Percentiles rank a stretch among this genome's conserved stretches.
Evolutionary conservation across 208 protist species (phyloP).

Genomic region (Acanthamoeba healyi): DNA sequence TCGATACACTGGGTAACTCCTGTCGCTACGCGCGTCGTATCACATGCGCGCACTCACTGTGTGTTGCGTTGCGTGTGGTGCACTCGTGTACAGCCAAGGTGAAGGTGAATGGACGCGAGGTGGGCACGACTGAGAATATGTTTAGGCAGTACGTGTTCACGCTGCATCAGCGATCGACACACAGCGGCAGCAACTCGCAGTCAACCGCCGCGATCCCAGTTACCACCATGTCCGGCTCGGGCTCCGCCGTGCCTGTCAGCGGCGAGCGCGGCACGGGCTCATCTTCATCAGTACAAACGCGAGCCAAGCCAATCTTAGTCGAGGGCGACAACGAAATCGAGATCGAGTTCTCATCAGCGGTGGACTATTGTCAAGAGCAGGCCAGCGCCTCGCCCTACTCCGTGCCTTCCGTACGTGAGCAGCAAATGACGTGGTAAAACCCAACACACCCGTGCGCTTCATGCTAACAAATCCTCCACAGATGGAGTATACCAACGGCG

Average conservation of each 20-base stretch:
- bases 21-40: not conserved
- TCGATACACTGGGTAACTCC: constrained; percentile 23
- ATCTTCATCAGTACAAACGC: not conserved
- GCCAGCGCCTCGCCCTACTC: constrained; percentile 29
- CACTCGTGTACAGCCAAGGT: not conserved
- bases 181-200: not conserved
- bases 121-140: constrained; percentile 56
- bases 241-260: not conserved
- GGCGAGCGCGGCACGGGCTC: not conserved
- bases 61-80: not conserved
- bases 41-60: not conserved
- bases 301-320: constrained; percentile 26
- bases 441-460: too few species aligned
- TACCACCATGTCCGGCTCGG: constrained; percentile 7
- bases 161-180: constrained; percentile 18
- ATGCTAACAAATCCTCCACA: too few species aligned
- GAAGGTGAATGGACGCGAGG: constrained; percentile 35
- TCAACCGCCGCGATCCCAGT: not conserved
- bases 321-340: constrained; percentile 56
- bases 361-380: constrained; percentile 51
- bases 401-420: constrained; percentile 13
- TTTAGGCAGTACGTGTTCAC: constrained; percentile 33
- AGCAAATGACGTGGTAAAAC: too few species aligned
- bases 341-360: constrained; percentile 32
- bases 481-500: constrained; percentile 56